These are phyloP conservation scores for Phytophthora crassamura DNA, from an alignment of 352 stramenopile species.

Conservation along the genomic window DNA sequence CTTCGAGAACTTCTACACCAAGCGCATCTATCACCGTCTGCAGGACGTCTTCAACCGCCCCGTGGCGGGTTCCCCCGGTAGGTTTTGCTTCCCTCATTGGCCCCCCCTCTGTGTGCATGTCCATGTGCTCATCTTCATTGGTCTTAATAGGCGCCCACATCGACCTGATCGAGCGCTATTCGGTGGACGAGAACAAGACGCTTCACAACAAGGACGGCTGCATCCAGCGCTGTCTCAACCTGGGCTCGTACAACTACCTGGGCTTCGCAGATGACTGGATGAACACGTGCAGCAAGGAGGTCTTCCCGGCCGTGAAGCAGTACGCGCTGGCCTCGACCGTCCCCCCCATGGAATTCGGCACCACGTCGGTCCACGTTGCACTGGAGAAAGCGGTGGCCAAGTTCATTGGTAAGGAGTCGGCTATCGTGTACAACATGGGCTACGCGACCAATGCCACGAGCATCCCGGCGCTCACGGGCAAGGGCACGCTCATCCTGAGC, in stretches of 20 bases:
- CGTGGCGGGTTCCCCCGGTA: constrained; percentile 66
- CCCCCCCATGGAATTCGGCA: constrained; percentile 85
- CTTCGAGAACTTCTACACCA: constrained; percentile 99
- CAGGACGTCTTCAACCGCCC: constrained; percentile 91
- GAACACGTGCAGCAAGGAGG: constrained; percentile 93
- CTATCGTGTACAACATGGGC: constrained; percentile 98
- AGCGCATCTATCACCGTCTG: constrained; percentile 97
- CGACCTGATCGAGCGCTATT: constrained; percentile 94
- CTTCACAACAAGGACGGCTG: constrained; percentile 73
- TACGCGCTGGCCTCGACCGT: constrained; percentile 85
- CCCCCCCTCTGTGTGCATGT: neutral
- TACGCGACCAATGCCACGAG: constrained; percentile 99
- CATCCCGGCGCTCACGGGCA: constrained; percentile 95
- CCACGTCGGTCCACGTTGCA: constrained; percentile 91
- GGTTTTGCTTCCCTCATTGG: neutral
- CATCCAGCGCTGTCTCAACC: constrained; percentile 93
- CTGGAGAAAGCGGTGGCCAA: constrained; percentile 94
- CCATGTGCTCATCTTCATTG: neutral
- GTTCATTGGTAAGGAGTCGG: constrained; percentile 97
- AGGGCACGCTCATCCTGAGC: constrained; percentile 95
- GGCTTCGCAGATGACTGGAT: constrained; percentile 99
- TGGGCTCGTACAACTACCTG: constrained; percentile 99
- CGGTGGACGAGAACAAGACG: constrained; percentile 85
- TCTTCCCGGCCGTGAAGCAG: constrained; percentile 89
- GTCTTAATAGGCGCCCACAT: constrained; percentile 78